Percentiles rank a stretch among this genome's conserved stretches.
Evolutionary conservation across 202 grass and related monocot genomes (phyloP).

Genomic region (Carex sylvatica): DNA sequence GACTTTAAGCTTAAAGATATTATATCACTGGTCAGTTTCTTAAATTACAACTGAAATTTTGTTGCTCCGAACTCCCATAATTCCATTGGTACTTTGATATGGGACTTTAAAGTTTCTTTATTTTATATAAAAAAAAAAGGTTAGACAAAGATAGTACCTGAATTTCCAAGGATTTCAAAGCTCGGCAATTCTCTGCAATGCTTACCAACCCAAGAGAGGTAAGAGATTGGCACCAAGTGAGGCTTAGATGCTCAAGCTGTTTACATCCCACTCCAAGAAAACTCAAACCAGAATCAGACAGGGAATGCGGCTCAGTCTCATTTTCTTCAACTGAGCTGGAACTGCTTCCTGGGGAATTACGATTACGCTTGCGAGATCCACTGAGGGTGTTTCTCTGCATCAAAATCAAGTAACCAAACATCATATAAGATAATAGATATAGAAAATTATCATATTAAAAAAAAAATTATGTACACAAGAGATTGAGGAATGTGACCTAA

Average conservation of each 20-base stretch:
- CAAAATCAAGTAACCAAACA: neutral
- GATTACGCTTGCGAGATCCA: slow-evolving; percentile 11
- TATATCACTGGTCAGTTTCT: neutral
- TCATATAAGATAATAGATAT: neutral
- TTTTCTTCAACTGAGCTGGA: slow-evolving; percentile 22
- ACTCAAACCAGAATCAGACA: slow-evolving; percentile 64
- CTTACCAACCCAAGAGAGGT: slow-evolving; percentile 65
- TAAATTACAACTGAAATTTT: neutral
- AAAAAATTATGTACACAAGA: neutral
- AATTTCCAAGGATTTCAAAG: slow-evolving; percentile 70
- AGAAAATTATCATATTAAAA: no score
- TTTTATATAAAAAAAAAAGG: neutral
- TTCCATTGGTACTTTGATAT: neutral
- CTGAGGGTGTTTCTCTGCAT: slow-evolving; percentile 27
- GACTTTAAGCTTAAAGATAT: slow-evolving; percentile 5
- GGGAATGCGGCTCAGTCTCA: slow-evolving; percentile 35
- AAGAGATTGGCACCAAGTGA: slow-evolving; percentile 73
- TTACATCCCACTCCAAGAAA: slow-evolving; percentile 54
- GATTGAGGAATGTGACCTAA: neutral
- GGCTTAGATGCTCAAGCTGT: slow-evolving; percentile 68
- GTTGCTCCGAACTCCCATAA: neutral
- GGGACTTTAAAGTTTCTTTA: slow-evolving; percentile 9
- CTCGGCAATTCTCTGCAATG: slow-evolving; percentile 67
- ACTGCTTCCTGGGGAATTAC: slow-evolving; percentile 18
- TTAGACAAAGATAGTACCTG: slow-evolving; percentile 47